Percentiles rank a stretch among this genome's conserved stretches.
phyloP scores from a whole-genome alignment of 2,329 filamentous ascomycete genomes.

The Didymella pinodella region DNA sequence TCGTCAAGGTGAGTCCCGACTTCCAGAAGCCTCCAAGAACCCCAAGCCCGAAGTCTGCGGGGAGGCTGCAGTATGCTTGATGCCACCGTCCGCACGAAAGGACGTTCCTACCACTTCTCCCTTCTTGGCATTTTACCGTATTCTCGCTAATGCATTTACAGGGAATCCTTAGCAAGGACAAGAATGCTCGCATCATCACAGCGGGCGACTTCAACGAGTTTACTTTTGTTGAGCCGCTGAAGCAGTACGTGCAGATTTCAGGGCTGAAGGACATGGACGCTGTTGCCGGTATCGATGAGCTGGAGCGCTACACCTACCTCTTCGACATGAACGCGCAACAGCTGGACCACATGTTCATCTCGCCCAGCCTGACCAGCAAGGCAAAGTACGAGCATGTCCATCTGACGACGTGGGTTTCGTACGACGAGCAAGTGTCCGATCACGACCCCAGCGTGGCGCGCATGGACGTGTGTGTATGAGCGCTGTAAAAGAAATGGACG shows the following conservation, averaged over 20 bases:
- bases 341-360: constrained; percentile 75
- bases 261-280: constrained; percentile 70
- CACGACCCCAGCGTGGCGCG: constrained; percentile 73
- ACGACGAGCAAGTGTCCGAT: constrained; percentile 66
- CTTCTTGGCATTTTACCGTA: neutral
- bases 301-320: constrained; percentile 74
- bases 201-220: constrained; percentile 80
- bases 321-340: constrained; percentile 75
- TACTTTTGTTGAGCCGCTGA: constrained; percentile 66
- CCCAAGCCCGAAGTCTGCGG: constrained; percentile 20
- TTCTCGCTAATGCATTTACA: constrained; percentile 36
- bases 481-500: neutral
- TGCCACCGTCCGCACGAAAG: constrained; percentile 28
- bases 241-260: constrained; percentile 62
- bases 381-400: constrained; percentile 71
- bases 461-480: constrained; percentile 65
- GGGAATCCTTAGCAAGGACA: constrained; percentile 64
- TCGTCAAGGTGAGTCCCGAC: constrained; percentile 41
- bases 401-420: constrained; percentile 70
- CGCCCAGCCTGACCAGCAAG: constrained; percentile 57
- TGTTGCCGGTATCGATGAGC: constrained; percentile 59
- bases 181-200: constrained; percentile 64
- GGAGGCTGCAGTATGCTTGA: constrained; percentile 27
- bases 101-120: neutral
- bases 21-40: constrained; percentile 14